Evolutionary conservation across 257 asterid genomes (phyloP), one percentile per base, ranked within the genome.

Genomic region (Petrea volubilis): DNA sequence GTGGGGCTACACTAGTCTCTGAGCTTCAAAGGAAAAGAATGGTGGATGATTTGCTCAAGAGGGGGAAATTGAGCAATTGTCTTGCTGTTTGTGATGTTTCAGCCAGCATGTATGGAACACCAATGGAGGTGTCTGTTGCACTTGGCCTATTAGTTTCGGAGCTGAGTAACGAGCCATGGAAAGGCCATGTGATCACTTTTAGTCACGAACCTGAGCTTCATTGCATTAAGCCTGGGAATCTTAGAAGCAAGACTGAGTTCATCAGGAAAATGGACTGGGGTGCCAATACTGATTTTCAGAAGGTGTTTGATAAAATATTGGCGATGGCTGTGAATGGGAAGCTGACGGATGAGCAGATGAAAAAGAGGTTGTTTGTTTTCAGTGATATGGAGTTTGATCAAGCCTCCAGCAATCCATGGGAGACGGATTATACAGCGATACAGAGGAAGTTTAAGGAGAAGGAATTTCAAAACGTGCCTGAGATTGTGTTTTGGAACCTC

Each of bases 401-500:
- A 38, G 90, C 93, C 2, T 78, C 88, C 0, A 4, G 0, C 3
- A 72, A 52, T 38, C 70, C 80, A 5, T 80, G 88, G 93, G 93
- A 87, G 81, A 87, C 84, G 0, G 90, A 87, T 75, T 83, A 83
- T 72, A 77, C 78, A 66, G 84, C 72, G 40, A 85, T 81, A 21
- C 80, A 79, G 71, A 79, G 88, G 64, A 88, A 85, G 47, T 88
- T 77, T 44, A 38, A 59, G 74, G 86, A 76, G 73, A 80, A 72
- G 49, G 95, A 89, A 3, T 85, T 71, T 34, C 10, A 47, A 60
- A 78, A 61, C 14, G 87, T 85, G 65, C 89, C 91, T 0, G 89
- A 88, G 64, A 80, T 85, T 9, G 91, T 85, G 74, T 88, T 88
- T 61, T 88, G 95, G 91, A 88, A 88, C 79, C 86, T 88, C 5